These are phyloP conservation scores for Xylariaceae sp. DNA, from an alignment of 2,329 filamentous ascomycete genomes.

Conservation along the genomic window DNA sequence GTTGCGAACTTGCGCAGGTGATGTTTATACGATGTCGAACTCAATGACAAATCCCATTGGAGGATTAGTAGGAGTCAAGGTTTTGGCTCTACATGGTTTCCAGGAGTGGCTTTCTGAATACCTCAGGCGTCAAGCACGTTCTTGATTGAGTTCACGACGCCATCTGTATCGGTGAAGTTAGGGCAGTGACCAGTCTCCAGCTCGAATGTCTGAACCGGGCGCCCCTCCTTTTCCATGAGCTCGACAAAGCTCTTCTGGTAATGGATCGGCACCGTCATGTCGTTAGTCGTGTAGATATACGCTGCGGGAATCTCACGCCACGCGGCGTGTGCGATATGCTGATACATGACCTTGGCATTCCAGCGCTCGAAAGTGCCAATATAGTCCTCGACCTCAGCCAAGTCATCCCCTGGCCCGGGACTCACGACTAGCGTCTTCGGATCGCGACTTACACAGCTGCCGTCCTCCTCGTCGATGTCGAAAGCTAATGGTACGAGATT, in stretches of 20 bases:
- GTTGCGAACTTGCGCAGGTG: no score
- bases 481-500: constrained; percentile 12
- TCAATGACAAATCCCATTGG: no score
- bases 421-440: constrained; percentile 9
- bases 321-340: constrained; percentile 10
- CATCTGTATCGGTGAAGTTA: constrained; percentile 15
- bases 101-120: no score
- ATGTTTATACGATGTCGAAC: no score
- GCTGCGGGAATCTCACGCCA: constrained; percentile 14
- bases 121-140: not conserved
- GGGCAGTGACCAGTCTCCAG: constrained; percentile 19
- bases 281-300: constrained; percentile 8
- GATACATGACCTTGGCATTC: constrained; percentile 21
- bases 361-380: constrained; percentile 12
- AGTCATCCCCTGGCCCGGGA: not conserved
- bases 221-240: constrained; percentile 10
- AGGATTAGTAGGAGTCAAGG: no score
- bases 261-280: constrained; percentile 5
- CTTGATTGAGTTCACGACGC: constrained; percentile 5
- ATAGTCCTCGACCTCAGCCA: constrained; percentile 14
- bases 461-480: constrained; percentile 15
- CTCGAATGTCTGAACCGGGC: constrained; percentile 12
- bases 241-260: constrained; percentile 19
- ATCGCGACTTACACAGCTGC: constrained; percentile 8
- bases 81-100: no score